Base-by-base conservation (phyloP, 2,329 filamentous ascomycete genomes). In the Arthrobotrys musiformis region DNA sequence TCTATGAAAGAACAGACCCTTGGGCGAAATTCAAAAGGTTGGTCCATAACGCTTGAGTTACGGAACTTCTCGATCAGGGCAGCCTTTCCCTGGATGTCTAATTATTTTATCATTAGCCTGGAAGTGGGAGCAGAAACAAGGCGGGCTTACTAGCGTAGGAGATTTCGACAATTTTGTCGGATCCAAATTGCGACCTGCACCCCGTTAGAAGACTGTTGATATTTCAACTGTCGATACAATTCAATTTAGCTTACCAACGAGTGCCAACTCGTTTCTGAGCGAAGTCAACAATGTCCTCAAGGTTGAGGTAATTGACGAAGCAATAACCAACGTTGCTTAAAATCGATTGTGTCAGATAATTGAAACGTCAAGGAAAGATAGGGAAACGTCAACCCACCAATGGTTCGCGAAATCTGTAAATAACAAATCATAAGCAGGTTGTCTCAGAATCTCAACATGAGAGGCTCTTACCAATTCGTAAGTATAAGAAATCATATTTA, bases 1-100 rank as follows among this genome's bases (percentile, higher is more conserved):
- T n/a, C n/a, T n/a, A n/a, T n/a, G n/a, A n/a, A n/a, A 30, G 17
- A 15, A 75, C 82, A 80, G 83, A 93, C 91, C 87, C 96, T 96
- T 0, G 95, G 95, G 0, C 93, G 90, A 81, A 93, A 97, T 63
- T 91, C 90, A 0, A 89, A 86, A 9, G 90, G 88, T 84, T 98
- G 94, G 0, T 94, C 86, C 93, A 98, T 97, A 30, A 99, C 93
- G 0, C 93, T 94, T 42, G 93, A 97, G 85, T 99, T 99, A 37
- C 95, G 90, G 82, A 99, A 99, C 82, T 98, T 97, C 83, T 96
- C 92, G 5, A 97, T 89, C 0, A 98, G 87, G 79, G 93, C 94
- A 82, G 97, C 93, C 79, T 91, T 91, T 52, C 95, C 95, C 85
- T 99, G 95, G 75, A 97, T 94, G 11, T 94, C 92, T 93, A 70